Percentiles rank a stretch among this genome's conserved stretches.
Evolutionary conservation across 768 basidiomycete genomes (phyloP).

Genomic region (Phanerodontia chrysosporium): DNA sequence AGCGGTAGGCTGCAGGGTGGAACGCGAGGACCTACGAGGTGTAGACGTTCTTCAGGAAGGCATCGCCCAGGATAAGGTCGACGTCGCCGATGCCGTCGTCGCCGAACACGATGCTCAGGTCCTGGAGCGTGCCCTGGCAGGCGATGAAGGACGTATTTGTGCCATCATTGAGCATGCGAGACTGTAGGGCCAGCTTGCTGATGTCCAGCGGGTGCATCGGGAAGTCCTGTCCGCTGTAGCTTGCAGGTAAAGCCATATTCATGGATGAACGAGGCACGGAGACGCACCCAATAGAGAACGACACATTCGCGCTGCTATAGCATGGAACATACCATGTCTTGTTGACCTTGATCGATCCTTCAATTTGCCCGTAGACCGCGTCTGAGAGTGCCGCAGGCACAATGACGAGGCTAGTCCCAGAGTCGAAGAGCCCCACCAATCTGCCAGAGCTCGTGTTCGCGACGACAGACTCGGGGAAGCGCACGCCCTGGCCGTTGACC

Average conservation of each 20-base stretch:
- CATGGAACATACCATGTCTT: conserved; percentile 29
- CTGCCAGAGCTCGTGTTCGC: conserved; percentile 13
- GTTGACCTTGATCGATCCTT: conserved; percentile 20
- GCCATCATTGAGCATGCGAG: not conserved
- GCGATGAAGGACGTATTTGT: conserved; percentile 13
- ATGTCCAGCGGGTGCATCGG: not conserved
- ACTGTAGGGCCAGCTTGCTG: not conserved
- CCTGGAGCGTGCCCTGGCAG: conserved; percentile 27
- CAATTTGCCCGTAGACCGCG: conserved; percentile 25
- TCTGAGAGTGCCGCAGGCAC: conserved; percentile 18
- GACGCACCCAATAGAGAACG: conserved; percentile 26
- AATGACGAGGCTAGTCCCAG: conserved; percentile 22
- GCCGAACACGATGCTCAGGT: conserved; percentile 11
- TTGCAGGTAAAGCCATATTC: too few relatives aligned
- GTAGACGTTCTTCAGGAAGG: conserved; percentile 32
- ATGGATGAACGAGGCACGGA: too few relatives aligned
- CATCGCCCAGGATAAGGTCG: conserved; percentile 30
- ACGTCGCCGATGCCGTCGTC: conserved; percentile 4
- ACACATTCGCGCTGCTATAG: conserved; percentile 21
- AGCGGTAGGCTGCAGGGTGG: not conserved
- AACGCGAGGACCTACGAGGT: conserved; percentile 21
- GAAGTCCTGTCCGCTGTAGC: not conserved
- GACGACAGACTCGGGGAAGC: conserved; percentile 34
- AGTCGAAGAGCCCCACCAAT: conserved; percentile 21
- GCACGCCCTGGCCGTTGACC: conserved; percentile 46